Base-by-base conservation (phyloP, 2,329 filamentous ascomycete genomes). In the Penicillium sp. region DNA sequence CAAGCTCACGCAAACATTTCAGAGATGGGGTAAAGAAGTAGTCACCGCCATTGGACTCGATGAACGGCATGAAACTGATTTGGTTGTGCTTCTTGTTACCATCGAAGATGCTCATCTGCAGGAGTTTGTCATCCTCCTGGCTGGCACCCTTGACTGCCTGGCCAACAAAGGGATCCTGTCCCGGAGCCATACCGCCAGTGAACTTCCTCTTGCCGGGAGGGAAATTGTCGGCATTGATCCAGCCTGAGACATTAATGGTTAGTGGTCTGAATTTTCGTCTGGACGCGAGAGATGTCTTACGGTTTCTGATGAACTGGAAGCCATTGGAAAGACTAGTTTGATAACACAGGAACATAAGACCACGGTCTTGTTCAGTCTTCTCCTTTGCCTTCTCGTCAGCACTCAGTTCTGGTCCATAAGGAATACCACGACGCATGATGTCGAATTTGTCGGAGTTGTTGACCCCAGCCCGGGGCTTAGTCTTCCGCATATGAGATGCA, bases 401-500 rank as follows among this genome's bases (percentile, higher is more conserved):
- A 7, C 67, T 66, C 5, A 77, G 68, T 57, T 79, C 76, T 0
- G 66, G 70, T 11, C 77, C 76, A 48, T 75, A 81, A 4, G 75
- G 69, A 39, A 81, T 80, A 2, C 78, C 77, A 6, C 78, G 76
- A 27, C 79, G 77, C 8, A 80, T 57, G 19, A 81, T 78, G 5
- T 59, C 52, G 35, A 66, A 61, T 0, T 71, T 56, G 53, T 80
- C 76, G 10, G 65, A 14, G n/a, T 59, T 37, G 13, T 5, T 13
- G 7, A 56, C 21, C 7, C 19, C 11, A 14, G 22, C 69, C 19
- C 79, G 69, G 1, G 79, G 79, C 43, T 78, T 77, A 41, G 74
- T 79, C 68, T 81, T 81, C 43, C 79, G 78, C 27, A 76, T 75
- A 50, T 81, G 79, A 1, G 79, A 76, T 0, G 77, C 77, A 47